Evolutionary conservation across 2,329 filamentous ascomycete genomes (phyloP).

Genomic region (Rhexocercosporidium sp.): DNA sequence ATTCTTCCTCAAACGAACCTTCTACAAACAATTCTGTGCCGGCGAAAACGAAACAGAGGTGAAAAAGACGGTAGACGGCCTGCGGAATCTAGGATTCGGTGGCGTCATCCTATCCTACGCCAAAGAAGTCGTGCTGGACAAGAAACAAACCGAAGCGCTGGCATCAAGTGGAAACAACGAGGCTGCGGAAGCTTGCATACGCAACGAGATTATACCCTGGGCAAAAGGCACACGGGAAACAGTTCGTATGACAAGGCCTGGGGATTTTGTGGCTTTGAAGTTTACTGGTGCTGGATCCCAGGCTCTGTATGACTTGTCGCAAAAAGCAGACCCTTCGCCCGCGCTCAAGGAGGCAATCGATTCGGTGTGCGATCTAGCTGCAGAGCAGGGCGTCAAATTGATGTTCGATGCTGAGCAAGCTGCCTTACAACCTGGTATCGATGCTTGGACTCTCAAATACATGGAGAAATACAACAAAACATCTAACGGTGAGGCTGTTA

Average conservation of each 20-base stretch:
- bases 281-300: constrained; percentile 84
- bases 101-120: constrained; percentile 88
- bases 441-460: constrained; percentile 78
- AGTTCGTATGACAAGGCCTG: constrained; percentile 57
- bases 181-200: constrained; percentile 55
- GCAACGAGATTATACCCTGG: constrained; percentile 73
- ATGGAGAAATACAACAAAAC: constrained; percentile 76
- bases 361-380: constrained; percentile 74
- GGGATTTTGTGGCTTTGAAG: constrained; percentile 61
- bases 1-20: constrained; percentile 76
- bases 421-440: constrained; percentile 77
- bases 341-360: constrained; percentile 73
- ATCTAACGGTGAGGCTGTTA: constrained; percentile 62
- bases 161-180: constrained; percentile 51
- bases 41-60: constrained; percentile 77
- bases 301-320: constrained; percentile 69
- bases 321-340: constrained; percentile 64
- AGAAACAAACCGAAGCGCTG: constrained; percentile 54
- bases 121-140: constrained; percentile 75
- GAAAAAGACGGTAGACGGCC: constrained; percentile 61
- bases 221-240: constrained; percentile 75
- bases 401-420: constrained; percentile 89
- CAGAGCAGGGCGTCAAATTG: constrained; percentile 70
- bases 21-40: constrained; percentile 91
- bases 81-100: constrained; percentile 78